A percentile compares a stretch with the other conserved stretches of the same genome.
Conservation (phyloP, 352 stramenopile genomes). For the Saprolegnia parasitica region DNA sequence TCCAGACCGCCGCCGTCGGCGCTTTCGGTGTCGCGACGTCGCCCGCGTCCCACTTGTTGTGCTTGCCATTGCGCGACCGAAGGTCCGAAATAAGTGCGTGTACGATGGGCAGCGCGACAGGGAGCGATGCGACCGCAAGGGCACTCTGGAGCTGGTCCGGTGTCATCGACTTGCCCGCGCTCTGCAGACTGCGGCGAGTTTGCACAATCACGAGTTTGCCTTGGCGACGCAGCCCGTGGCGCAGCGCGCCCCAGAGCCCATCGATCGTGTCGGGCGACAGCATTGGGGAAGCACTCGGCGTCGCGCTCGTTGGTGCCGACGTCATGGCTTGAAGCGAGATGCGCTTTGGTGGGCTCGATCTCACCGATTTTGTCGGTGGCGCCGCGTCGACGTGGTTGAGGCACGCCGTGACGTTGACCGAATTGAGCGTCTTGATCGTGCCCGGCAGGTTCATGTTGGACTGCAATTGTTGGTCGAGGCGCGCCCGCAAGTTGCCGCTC, state of each 20-base stretch:
- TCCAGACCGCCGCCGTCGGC: slow-evolving; percentile 11
- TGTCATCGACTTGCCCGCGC: slow-evolving; percentile 18
- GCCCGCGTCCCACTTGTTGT: slow-evolving; percentile 17
- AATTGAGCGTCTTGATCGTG: slow-evolving; percentile 29
- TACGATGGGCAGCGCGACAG: neutral
- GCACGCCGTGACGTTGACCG: slow-evolving; percentile 28
- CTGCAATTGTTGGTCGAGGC: slow-evolving; percentile 40
- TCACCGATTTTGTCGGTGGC: neutral
- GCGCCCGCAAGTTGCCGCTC: slow-evolving; percentile 43
- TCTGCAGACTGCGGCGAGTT: neutral
- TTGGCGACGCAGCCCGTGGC: slow-evolving; percentile 5
- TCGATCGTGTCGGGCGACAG: slow-evolving; percentile 1
- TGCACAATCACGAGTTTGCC: slow-evolving; percentile 16
- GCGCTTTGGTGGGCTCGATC: slow-evolving; percentile 1
- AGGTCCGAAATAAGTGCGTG: slow-evolving; percentile 16
- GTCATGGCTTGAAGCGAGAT: slow-evolving; percentile 20
- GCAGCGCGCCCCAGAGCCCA: slow-evolving; percentile 24
- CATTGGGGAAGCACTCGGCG: neutral
- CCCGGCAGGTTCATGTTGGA: slow-evolving; percentile 31
- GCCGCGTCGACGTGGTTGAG: slow-evolving; percentile 11
- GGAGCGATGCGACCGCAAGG: neutral
- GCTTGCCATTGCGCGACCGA: neutral
- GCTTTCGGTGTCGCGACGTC: slow-evolving; percentile 17
- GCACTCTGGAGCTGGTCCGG: slow-evolving; percentile 19
- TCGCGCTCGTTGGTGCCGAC: neutral